phyloP scores from a whole-genome alignment of 345 rosid species.

The Pistacia integerrima region DNA sequence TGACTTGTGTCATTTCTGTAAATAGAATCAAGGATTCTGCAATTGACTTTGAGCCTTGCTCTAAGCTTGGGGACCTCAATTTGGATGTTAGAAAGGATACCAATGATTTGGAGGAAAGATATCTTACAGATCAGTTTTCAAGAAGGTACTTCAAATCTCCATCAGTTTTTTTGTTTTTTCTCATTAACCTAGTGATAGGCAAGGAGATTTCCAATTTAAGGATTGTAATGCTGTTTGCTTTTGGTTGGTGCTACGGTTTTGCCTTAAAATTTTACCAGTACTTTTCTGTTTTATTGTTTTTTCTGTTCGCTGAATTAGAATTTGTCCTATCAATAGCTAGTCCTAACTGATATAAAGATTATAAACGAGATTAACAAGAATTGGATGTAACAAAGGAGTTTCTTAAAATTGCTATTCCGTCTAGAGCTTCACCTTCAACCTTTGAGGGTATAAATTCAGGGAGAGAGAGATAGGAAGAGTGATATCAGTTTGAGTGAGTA shows the following conservation, averaged over 20 bases:
- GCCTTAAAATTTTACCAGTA: background rate
- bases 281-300: background rate
- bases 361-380: background rate
- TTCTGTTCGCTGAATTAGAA: background rate
- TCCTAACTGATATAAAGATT: background rate
- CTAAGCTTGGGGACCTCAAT: conserved; percentile 73
- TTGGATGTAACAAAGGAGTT: background rate
- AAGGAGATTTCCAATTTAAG: background rate
- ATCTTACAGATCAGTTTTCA: conserved; percentile 26
- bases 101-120: conserved; percentile 34
- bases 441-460: background rate
- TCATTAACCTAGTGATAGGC: background rate
- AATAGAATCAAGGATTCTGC: conserved; percentile 47
- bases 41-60: conserved; percentile 71
- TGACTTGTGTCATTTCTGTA: conserved; percentile 12
- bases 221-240: background rate
- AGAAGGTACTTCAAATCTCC: conserved; percentile 41
- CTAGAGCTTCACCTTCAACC: background rate
- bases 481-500: background rate
- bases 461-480: conserved; percentile 4
- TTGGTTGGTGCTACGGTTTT: background rate
- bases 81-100: conserved; percentile 63
- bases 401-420: background rate
- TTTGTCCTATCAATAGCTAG: background rate
- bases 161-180: background rate